Conservation (phyloP, 2,329 filamentous ascomycete genomes). For the Sclerotiophoma versabilis region DNA sequence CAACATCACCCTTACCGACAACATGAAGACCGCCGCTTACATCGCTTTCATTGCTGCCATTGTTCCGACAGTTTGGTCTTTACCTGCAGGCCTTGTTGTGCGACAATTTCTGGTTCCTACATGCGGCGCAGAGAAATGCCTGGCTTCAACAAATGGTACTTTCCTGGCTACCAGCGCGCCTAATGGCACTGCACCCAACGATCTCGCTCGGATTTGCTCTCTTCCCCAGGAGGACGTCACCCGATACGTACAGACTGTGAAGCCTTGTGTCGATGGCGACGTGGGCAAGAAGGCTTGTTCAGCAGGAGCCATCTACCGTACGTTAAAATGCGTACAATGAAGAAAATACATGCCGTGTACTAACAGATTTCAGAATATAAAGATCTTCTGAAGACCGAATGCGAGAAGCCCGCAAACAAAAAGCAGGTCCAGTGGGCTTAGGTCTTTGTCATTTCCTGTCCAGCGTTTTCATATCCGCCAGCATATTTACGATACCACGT, state of each 20-base stretch:
- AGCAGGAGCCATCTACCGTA: constrained; percentile 25
- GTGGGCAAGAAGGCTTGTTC: constrained; percentile 21
- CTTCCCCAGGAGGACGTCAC: constrained; percentile 24
- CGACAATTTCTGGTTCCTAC: constrained; percentile 18
- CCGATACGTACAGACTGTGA: constrained; percentile 24
- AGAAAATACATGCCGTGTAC: neutral
- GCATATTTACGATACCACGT: constrained; percentile 15
- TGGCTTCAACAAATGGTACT: constrained; percentile 16
- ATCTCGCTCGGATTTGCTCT: constrained; percentile 25
- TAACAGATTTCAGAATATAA: constrained; percentile 29
- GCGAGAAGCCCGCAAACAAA: constrained; percentile 18
- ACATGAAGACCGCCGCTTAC: constrained; percentile 19
- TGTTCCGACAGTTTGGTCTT: constrained; percentile 14
- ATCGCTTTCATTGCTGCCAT: constrained; percentile 16
- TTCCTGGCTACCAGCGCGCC: constrained; percentile 12
- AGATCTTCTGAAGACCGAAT: constrained; percentile 18
- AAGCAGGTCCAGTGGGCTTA: constrained; percentile 20
- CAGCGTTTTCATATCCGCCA: constrained; percentile 7
- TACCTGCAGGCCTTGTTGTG: constrained; percentile 9
- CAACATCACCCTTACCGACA: constrained; percentile 1
- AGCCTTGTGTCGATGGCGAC: constrained; percentile 27
- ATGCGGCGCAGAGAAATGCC: constrained; percentile 25
- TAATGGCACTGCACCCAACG: constrained; percentile 11
- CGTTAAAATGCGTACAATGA: neutral
- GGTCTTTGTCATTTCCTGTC: neutral